Conservation (phyloP, 441 rosid genomes). For the Jatropha podagrica region DNA sequence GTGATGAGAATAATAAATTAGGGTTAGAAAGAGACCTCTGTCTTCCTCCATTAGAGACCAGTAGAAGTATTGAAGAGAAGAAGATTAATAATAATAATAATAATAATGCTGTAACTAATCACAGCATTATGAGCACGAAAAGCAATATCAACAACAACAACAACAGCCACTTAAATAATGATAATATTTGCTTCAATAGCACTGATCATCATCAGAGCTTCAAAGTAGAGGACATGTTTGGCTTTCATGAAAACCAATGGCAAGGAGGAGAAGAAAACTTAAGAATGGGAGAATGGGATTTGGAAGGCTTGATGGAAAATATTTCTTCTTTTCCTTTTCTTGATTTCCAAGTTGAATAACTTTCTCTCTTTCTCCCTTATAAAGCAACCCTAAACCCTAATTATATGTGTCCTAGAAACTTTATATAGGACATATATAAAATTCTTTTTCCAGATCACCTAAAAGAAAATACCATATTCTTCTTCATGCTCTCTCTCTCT, state of each 20-base stretch:
- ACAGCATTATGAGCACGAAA: slow-evolving; percentile 26
- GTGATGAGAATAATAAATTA: slow-evolving; percentile 21
- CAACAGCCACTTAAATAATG: slow-evolving; percentile 18
- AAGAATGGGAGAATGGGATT: slow-evolving; percentile 65
- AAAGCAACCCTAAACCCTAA: background rate
- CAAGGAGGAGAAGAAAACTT: slow-evolving; percentile 44
- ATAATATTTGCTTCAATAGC: slow-evolving; percentile 45
- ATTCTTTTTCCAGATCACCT: background rate
- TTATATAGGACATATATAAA: slow-evolving; percentile 17
- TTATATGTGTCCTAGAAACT: slow-evolving; percentile 25
- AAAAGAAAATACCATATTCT: background rate
- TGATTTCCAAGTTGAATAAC: slow-evolving; percentile 62
- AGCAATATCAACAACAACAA: slow-evolving; percentile 17
- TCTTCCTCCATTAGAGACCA: slow-evolving; percentile 51
- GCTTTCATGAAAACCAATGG: slow-evolving; percentile 36
- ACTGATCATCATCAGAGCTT: slow-evolving; percentile 29
- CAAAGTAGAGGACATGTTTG: slow-evolving; percentile 33
- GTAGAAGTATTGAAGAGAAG: slow-evolving; percentile 39
- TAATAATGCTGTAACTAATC: slow-evolving; percentile 29
- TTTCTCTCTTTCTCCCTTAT: background rate
- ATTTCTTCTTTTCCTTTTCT: slow-evolving; percentile 59
- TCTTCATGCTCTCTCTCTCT: background rate
- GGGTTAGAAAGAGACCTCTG: slow-evolving; percentile 48
- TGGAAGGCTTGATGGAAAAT: slow-evolving; percentile 73
- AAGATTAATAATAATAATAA: too few relatives aligned